Conservation (phyloP, 2,329 filamentous ascomycete species). For the Chaetomium sp. region DNA sequence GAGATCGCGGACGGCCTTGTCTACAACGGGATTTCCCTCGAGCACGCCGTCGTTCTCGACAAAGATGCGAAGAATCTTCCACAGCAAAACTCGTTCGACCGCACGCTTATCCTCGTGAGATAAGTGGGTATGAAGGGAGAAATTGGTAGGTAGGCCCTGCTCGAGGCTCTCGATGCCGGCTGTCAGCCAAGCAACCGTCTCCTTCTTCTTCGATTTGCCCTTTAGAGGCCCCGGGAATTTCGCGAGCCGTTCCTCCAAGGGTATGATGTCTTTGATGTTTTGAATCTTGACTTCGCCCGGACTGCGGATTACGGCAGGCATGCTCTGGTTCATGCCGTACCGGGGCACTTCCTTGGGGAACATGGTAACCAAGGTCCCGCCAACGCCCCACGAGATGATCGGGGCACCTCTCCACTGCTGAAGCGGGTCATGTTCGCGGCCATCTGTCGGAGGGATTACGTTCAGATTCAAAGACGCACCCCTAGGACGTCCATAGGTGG, state of each 20-base stretch:
- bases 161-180: conserved; percentile 76
- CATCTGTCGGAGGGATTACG: conserved; percentile 64
- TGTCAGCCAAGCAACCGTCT: conserved; percentile 78
- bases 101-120: conserved; percentile 68
- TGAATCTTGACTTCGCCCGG: conserved; percentile 81
- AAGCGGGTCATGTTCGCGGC: conserved; percentile 72
- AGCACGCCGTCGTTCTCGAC: conserved; percentile 84
- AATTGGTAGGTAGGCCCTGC: conserved; percentile 54
- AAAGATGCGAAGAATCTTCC: conserved; percentile 80
- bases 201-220: conserved; percentile 94
- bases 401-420: conserved; percentile 90
- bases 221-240: conserved; percentile 90
- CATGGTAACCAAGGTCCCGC: conserved; percentile 77
- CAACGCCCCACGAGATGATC: conserved; percentile 84
- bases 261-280: conserved; percentile 71
- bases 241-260: conserved; percentile 69
- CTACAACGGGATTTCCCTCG: conserved; percentile 70
- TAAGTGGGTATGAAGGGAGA: conserved; percentile 52
- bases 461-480: conserved; percentile 59
- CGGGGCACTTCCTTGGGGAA: conserved; percentile 89
- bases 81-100: conserved; percentile 79
- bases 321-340: conserved; percentile 72
- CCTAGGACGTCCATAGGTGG: conserved; percentile 45
- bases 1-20: conserved; percentile 73
- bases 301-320: conserved; percentile 78